A percentile compares a stretch with the other conserved stretches of the same genome.
Conservation (phyloP, 2,329 filamentous ascomycete genomes). For the Cladosporium sp. region DNA sequence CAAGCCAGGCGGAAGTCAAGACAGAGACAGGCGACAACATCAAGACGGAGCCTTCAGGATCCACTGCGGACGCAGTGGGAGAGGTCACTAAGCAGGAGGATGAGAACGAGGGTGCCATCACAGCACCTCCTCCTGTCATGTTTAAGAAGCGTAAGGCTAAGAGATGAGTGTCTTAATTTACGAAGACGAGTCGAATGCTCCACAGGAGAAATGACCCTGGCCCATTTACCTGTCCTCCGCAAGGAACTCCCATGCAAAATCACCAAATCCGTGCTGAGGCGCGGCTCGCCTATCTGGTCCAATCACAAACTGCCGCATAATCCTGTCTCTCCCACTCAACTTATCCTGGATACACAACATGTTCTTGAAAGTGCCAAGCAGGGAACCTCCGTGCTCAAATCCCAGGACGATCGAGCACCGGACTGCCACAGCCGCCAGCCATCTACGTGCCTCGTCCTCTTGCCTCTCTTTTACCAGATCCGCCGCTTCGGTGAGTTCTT, state of each 20-base stretch:
- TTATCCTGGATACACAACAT: constrained; percentile 34
- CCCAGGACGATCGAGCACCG: constrained; percentile 36
- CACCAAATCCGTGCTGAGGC: neutral
- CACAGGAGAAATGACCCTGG: neutral
- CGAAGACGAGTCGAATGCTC: neutral
- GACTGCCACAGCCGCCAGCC: constrained; percentile 37
- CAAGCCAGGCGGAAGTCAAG: constrained; percentile 14
- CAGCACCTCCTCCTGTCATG: constrained; percentile 57
- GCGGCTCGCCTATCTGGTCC: neutral
- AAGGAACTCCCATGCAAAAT: constrained; percentile 16
- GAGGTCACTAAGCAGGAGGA: constrained; percentile 10
- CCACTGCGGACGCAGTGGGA: neutral
- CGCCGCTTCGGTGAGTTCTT: constrained; percentile 20
- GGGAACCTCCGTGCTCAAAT: constrained; percentile 36
- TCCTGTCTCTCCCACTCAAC: constrained; percentile 11
- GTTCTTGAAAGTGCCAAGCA: constrained; percentile 32
- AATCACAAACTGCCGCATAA: neutral
- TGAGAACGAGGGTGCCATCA: constrained; percentile 35
- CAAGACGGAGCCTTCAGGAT: neutral
- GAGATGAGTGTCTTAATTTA: constrained; percentile 28
- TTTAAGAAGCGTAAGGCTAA: constrained; percentile 76
- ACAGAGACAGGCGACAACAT: constrained; percentile 12
- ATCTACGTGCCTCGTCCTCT: constrained; percentile 33
- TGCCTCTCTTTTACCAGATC: constrained; percentile 17
- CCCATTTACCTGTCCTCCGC: neutral